Base-by-base conservation (phyloP, 257 asterid genomes). In the Solanum infundibuliforme region DNA sequence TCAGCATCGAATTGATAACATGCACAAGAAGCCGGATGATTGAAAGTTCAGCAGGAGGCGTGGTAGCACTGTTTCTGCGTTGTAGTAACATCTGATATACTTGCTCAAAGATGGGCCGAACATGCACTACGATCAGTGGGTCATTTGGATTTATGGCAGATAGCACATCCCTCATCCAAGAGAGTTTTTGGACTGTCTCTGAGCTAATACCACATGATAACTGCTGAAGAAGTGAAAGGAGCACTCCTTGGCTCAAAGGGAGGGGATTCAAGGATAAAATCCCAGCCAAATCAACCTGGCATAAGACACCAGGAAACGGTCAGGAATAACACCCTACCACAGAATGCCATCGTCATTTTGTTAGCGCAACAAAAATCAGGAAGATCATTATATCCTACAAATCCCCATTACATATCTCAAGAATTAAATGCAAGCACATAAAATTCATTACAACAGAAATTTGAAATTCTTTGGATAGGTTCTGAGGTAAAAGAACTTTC, bases 231-330 rank as follows among this genome's bases (percentile, higher is more conserved):
- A 97, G 98, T 68, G 98, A 97, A 48, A 97, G 95, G 83, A 97
- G 95, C 66, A 97, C 99, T 32, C 99, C 99, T 94, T 96, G 99
- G 89, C 99, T 94, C 91, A 97, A 86, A 13, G 99, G 98, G 3
- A 94, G 91, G 12, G 99, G 99, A 89, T 88, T 94, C 95, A 83
- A 87, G 3, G 95, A 88, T 92, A 95, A 85, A 23, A 97, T 90
- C 25, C 94, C 91, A 6, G 90, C 93, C 86, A 97, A 92, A 90
- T 97, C 99, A 66, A 95, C 97, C 99, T 97, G 94, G 71, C n/a
- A 77, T 16, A 85, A 68, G 8, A 72, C 62, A 79, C 66, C 85
- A 46, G 8, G 10, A 27, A 81, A 81, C 35, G 3, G 21, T 82
- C 69, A 82, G 25, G 66, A 55, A 55, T 55, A 25, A 46, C 29